Conservation (phyloP, 768 basidiomycete genomes). For the Ephemerocybe angulata region DNA sequence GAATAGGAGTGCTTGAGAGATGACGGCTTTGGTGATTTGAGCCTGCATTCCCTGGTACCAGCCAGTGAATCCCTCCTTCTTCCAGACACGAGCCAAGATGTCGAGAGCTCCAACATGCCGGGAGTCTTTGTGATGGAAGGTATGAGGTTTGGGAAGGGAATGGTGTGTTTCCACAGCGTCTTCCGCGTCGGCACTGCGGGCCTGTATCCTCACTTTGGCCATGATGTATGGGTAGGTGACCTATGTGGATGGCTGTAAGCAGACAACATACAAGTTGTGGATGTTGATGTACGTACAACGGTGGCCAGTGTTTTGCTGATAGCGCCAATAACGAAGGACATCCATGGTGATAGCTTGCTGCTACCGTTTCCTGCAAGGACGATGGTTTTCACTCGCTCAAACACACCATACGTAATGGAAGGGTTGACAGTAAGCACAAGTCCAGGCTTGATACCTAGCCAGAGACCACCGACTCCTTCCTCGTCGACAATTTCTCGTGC, state of each 20-base stretch:
- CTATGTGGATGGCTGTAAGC: slow-evolving; percentile 33
- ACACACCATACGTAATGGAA: slow-evolving; percentile 94
- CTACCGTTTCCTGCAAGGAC: slow-evolving; percentile 51
- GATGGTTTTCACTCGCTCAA: slow-evolving; percentile 83
- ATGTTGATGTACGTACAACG: slow-evolving; percentile 53
- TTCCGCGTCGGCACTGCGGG: slow-evolving; percentile 61
- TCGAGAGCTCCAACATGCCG: slow-evolving; percentile 73
- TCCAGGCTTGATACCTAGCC: slow-evolving; percentile 90
- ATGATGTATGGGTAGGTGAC: slow-evolving; percentile 95
- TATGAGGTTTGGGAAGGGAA: slow-evolving; percentile 33
- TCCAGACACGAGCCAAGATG: slow-evolving; percentile 67
- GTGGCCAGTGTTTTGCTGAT: slow-evolving; percentile 94
- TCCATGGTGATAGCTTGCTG: slow-evolving; percentile 69
- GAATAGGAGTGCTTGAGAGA: slow-evolving; percentile 93
- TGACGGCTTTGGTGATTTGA: slow-evolving; percentile 92
- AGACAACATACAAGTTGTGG: neutral
- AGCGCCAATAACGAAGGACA: slow-evolving; percentile 85
- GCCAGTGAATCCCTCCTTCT: slow-evolving; percentile 77
- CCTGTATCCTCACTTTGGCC: slow-evolving; percentile 95
- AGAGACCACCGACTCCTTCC: slow-evolving; percentile 83
- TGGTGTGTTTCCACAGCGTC: slow-evolving; percentile 40
- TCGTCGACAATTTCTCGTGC: slow-evolving; percentile 85
- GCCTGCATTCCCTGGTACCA: slow-evolving; percentile 99
- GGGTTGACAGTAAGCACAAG: slow-evolving; percentile 97
- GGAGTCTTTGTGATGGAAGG: slow-evolving; percentile 40